A percentile compares a stretch with the other conserved stretches of the same genome.
Evolutionary conservation across 352 stramenopile genomes (phyloP).

Genomic region (Phytophthora crassamura): DNA sequence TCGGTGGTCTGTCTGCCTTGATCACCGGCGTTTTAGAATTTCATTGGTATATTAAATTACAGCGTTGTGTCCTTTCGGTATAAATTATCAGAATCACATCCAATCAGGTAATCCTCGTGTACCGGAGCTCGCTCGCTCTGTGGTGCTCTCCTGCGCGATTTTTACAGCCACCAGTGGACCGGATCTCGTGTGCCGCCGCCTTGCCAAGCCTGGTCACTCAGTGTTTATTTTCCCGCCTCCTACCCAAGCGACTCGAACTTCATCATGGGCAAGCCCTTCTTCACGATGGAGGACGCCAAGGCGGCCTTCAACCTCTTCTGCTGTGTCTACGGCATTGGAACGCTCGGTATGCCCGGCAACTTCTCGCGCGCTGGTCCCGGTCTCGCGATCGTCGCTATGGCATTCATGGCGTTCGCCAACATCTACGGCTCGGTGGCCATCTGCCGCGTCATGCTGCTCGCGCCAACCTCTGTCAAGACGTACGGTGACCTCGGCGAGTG

Average conservation of each 20-base stretch:
- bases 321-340: too few species aligned
- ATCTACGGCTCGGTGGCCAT: constrained; percentile 25
- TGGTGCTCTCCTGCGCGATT: not conserved
- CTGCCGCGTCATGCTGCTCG: constrained; percentile 29
- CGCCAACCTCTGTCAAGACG: constrained; percentile 19
- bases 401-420: constrained; percentile 27
- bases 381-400: constrained; percentile 27
- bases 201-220: not conserved
- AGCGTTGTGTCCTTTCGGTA: constrained; percentile 12
- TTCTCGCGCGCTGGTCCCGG: too few species aligned
- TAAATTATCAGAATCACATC: constrained; percentile 10
- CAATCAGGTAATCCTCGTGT: constrained; percentile 25
- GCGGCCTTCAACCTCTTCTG: constrained; percentile 10
- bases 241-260: constrained; percentile 9
- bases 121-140: not conserved
- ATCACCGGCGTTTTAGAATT: not conserved
- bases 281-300: constrained; percentile 29
- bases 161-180: constrained; percentile 21
- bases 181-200: not conserved
- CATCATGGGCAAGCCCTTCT: constrained; percentile 27
- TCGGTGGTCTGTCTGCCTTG: not conserved
- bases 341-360: too few species aligned
- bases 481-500: constrained; percentile 25
- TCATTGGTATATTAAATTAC: not conserved
- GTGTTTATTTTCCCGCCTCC: constrained; percentile 20